Conservation (phyloP, 2,329 filamentous ascomycete genomes). For the Verticillium longisporum region DNA sequence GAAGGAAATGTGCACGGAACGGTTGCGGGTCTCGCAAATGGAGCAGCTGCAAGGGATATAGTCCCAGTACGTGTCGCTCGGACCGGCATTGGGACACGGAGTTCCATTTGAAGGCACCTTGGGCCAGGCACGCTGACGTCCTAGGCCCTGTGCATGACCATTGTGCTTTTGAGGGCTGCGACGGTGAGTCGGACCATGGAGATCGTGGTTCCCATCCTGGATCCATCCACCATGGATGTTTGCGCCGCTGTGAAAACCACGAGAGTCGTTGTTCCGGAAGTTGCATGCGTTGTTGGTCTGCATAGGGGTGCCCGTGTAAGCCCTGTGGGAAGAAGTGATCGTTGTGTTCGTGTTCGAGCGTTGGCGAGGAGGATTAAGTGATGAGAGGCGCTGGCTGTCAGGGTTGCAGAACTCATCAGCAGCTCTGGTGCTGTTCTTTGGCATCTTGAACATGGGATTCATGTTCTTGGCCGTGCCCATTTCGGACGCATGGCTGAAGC, state of each 20-base stretch:
- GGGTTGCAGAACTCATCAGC: background rate
- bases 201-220: background rate
- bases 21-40: background rate
- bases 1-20: background rate
- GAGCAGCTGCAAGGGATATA: background rate
- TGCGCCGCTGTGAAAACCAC: background rate
- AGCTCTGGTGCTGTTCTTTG: background rate
- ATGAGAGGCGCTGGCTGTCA: background rate
- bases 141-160: background rate
- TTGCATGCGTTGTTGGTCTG: background rate
- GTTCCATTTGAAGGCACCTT: background rate
- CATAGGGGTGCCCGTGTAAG: background rate
- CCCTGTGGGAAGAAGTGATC: no score
- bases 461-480: background rate
- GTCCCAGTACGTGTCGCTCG: background rate
- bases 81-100: background rate
- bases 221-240: background rate
- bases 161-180: background rate
- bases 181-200: constrained; percentile 1
- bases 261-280: background rate
- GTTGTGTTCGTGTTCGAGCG: no score
- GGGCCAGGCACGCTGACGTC: background rate
- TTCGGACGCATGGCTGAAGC: background rate
- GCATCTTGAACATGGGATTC: background rate
- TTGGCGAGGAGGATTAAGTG: background rate